Conservation (phyloP, 2,329 filamentous ascomycete genomes). For the Dryadomyces quercivorus region DNA sequence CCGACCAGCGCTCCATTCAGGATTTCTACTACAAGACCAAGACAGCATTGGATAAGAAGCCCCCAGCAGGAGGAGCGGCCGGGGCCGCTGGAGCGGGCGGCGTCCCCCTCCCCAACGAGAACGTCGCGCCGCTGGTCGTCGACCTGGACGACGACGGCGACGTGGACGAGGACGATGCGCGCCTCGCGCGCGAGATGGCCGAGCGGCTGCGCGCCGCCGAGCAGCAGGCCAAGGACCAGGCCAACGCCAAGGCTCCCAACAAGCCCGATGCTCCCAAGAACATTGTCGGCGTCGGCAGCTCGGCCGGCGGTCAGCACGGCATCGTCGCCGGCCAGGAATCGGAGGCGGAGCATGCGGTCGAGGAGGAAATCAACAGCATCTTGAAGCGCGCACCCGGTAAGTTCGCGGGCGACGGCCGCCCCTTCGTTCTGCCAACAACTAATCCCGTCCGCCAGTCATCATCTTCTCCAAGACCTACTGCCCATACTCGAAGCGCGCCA, state of each 20-base stretch:
- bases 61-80: background rate
- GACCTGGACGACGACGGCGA: conserved; percentile 43
- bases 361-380: conserved; percentile 63
- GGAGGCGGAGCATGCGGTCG: conserved; percentile 50
- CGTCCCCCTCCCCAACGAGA: conserved; percentile 19
- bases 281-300: conserved; percentile 46
- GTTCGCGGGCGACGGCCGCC: background rate
- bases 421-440: too few species aligned
- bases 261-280: conserved; percentile 46
- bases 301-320: conserved; percentile 38
- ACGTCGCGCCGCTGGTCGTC: conserved; percentile 24
- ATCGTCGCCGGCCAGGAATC: conserved; percentile 34
- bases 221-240: conserved; percentile 53
- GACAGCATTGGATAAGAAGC: conserved; percentile 33
- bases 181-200: conserved; percentile 40
- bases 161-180: conserved; percentile 43
- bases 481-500: conserved; percentile 73
- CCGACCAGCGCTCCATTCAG: conserved; percentile 26
- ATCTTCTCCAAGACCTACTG: conserved; percentile 96
- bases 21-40: conserved; percentile 52
- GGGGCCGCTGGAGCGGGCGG: conserved; percentile 15
- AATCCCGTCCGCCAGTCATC: conserved; percentile 47
- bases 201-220: conserved; percentile 56
- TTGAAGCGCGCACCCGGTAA: conserved; percentile 74
- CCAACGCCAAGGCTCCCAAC: conserved; percentile 52